Evolutionary conservation across 139 green algal genomes (phyloP), one percentile per base, ranked within the genome.

Genomic region (Spirogloea muscicola): DNA sequence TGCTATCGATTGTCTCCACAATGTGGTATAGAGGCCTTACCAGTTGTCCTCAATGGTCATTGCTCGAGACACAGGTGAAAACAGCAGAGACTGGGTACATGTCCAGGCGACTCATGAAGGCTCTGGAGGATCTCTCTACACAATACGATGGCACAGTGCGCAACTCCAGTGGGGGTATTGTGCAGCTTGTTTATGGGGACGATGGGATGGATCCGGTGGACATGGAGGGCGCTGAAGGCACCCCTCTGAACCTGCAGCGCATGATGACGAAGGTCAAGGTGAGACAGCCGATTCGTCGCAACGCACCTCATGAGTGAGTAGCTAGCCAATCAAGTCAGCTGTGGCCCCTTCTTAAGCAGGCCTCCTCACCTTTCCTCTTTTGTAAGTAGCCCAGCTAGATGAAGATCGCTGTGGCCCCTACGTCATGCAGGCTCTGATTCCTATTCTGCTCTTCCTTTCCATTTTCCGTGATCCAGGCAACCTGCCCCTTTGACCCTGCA

Each of bases 71-170:
- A 18, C 65, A 74, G 65, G 67, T 98, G 72, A 99, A 99, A 86
- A 98, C 94, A 0, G 94, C 94, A 0, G 93, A 97, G 79, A 98
- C 93, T 16, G 92, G 94, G 2, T 98, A 98, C 91, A 98, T 98
- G 94, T 93, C 85, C 7, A 84, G 94, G 4, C 85, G 94, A 1
- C 87, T 98, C 21, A 97, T 98, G 92, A 98, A 98, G 86, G 75
- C 92, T 1, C 82, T 98, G 68, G 94, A 98, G 86, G 94, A 98
- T 80, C 82, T 98, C 44, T 95, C 90, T 74, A 85, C 85, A 9
- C 87, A 93, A 72, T 98, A 98, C 75, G 94, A 98, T 72, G 73
- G 70, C 71, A 97, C 91, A 7, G 92, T 97, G 69, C 87, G 94
- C 42, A 97, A 97, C 68, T 85, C 88, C 2, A 89, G 86, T 9